Evolutionary conservation across 176 grass and related monocot species (phyloP), one percentile per base, ranked within the genome.

Genomic region (Aegilops umbellulata): DNA sequence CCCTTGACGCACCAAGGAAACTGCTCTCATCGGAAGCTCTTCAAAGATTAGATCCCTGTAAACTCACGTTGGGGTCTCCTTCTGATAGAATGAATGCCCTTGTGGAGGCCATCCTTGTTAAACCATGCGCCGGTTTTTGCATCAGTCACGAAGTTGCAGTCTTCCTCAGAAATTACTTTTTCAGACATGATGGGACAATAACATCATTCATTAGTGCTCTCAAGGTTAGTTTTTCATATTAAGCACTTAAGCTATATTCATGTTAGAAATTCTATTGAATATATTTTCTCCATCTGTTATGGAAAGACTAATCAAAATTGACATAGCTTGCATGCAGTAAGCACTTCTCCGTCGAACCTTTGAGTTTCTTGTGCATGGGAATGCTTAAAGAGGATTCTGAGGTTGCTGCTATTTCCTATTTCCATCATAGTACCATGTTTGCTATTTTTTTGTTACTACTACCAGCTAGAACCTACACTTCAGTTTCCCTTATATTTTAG

Each of bases 91-190:
- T 98, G 96, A 92, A 98, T 87, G 86, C 93, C 79, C 82, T 98
- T 85, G 86, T 95, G 55, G 96, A 98, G 77, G 88, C 93, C 51
- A 77, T 94, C 75, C 96, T 98, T 84, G 91, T 94, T 81, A 88
- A 87, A 72, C 83, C 86, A 74, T 93, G 91, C 1, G 51, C 80
- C 77, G 86, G 87, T 77, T 98, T 95, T 84, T 87, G 83, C 65
- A 88, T 98, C 70, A 78, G 93, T 55, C 93, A 94, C 51, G 89
- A 92, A 86, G 91, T 94, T 71, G 86, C 90, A 8, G 19, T 80
- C 77, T 98, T 98, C 83, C 84, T 98, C 55, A 94, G 86, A 90
- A 98, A 98, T 76, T 98, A 95, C 89, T 98, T 98, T 80, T 89
- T 98, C 64, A 89, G 79, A 76, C 91, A 95, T 72, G 96, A 95